These are phyloP conservation scores for Erodium texanum DNA, from an alignment of 441 rosid genomes.

Conservation along the genomic window DNA sequence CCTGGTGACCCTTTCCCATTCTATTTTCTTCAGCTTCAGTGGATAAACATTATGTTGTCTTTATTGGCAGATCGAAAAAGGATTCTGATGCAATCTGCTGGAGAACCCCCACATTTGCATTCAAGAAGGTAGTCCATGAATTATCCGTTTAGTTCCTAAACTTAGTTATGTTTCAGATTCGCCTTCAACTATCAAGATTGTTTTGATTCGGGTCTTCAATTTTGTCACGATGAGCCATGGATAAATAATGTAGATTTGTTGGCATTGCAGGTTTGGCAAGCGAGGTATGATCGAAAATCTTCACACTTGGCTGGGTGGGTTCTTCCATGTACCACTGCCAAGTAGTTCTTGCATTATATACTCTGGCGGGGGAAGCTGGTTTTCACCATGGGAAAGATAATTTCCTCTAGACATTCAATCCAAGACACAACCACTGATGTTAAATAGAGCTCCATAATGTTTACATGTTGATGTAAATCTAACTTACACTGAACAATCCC, in stretches of 20 bases:
- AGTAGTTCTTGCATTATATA: too few relatives aligned
- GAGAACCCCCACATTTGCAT: conserved; percentile 49
- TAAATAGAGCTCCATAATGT: too few relatives aligned
- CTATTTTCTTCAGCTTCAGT: background rate
- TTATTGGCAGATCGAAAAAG: conserved; percentile 43
- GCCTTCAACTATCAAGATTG: background rate
- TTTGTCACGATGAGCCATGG: background rate
- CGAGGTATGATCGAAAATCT: conserved; percentile 24
- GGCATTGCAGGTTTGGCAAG: conserved; percentile 40
- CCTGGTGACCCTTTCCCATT: background rate
- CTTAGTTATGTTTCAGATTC: too few relatives aligned
- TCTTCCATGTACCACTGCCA: conserved; percentile 50
- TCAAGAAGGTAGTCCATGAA: conserved; percentile 35
- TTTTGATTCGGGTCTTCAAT: background rate
- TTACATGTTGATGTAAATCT: too few relatives aligned
- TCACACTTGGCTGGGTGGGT: conserved; percentile 26
- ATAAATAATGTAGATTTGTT: background rate
- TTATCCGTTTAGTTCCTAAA: background rate
- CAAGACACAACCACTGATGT: too few relatives aligned
- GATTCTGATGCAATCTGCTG: conserved; percentile 45
- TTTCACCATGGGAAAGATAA: too few relatives aligned
- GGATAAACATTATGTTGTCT: conserved; percentile 6
- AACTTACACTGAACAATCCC: too few relatives aligned
- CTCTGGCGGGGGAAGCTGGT: too few relatives aligned
- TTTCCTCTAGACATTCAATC: too few relatives aligned